Base-by-base conservation (phyloP, 352 stramenopile species). In the Thraustochytrium sp. region DNA sequence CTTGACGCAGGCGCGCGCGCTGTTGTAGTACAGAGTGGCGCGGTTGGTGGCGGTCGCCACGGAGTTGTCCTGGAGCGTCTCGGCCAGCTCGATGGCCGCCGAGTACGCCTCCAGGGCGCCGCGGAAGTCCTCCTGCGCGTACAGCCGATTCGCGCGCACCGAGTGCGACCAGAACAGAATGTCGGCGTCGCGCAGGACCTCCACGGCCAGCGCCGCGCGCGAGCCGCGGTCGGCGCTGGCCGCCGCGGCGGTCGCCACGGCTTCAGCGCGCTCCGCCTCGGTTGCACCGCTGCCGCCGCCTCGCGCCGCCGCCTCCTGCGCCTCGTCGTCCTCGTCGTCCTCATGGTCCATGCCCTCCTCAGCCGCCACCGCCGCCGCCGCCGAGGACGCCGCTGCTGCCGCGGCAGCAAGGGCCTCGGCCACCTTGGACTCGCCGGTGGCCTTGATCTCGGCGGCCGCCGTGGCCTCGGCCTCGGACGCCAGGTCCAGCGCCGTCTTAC, bases 11-110 rank as follows among this genome's bases (percentile, higher is more conserved):
- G 85, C 85, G n/a, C 85, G 53, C 1, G 85, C 85, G n/a, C 85
- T 68, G 84, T 87, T 87, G 78, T 87, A 87, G 46, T 87, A 85
- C 29, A 87, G 49, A 9, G 82, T 86, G 23, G 85, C 73, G 18
- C 63, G 42, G 61, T 87, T 80, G n/a, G 68, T 38, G 13, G 44
- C 9, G 21, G 62, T 49, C 8, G 53, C 31, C 51, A 86, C 23
- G 40, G 46, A 40, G 0, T 51, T n/a, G 3, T 48, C 40, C 48
- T 31, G 56, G 8, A 80, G 16, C 53, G 59, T 21, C 26, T 78
- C 37, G 5, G 84, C 73, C 29, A 87, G 55, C 49, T 77, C 51
- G 26, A 87, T 86, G 26, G 84, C 84, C 26, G 18, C 29, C 11
- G 44, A 59, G 29, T 87, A 87, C 9, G 61, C 82, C 11, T 18